Evolutionary conservation across 1,139 yeast species (phyloP), one percentile per base, ranked within the genome.

Genomic region (Keqinozyma sinolaborantium): DNA sequence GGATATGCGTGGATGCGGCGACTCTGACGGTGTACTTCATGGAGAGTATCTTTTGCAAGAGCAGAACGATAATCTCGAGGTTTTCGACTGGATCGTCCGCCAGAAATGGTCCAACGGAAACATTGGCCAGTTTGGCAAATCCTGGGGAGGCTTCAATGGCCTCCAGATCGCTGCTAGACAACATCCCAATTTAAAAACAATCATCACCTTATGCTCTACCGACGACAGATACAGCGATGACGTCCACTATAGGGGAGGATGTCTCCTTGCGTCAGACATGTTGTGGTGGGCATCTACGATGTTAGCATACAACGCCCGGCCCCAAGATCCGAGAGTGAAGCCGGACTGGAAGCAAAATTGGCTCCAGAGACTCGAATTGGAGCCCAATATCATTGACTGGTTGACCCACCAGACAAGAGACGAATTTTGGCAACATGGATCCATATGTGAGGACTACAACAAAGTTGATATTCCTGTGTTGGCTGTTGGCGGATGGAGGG

Each of bases 101-200:
- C 71, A 65, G 39, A 15, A 30, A 0, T 65, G 71, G 70, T 61
- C 70, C 25, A 65, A 65, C 37, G 70, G 69, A 9, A 54, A 51
- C 27, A 53, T 65, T 35, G 72, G 61, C 14, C 64, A 63, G 64
- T 60, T 64, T 48, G 72, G 72, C 23, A 65, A 65, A 44, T 64
- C 70, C 2, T 65, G 72, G 72, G 71, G 67, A 31, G 71, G 71
- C 1, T 65, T 64, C 45, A 65, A 65, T 39, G 62, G 65, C 5
- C 47, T 65, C 23, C 72, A 65, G 40, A 47, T 65, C 13, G 70
- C 71, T 4, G 64, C 65, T 3, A 51, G 65, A 43, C 64, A 60
- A 34, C 72, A 65, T 40, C 70, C 70, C 3, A 65, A 64, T 13
- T 44, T 65, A 41, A 64, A 63, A 40, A 47, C 64, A 1, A 56